Base-by-base conservation (phyloP, 495 filamentous ascomycete species). In the Talaromyces stipitatus region DNA sequence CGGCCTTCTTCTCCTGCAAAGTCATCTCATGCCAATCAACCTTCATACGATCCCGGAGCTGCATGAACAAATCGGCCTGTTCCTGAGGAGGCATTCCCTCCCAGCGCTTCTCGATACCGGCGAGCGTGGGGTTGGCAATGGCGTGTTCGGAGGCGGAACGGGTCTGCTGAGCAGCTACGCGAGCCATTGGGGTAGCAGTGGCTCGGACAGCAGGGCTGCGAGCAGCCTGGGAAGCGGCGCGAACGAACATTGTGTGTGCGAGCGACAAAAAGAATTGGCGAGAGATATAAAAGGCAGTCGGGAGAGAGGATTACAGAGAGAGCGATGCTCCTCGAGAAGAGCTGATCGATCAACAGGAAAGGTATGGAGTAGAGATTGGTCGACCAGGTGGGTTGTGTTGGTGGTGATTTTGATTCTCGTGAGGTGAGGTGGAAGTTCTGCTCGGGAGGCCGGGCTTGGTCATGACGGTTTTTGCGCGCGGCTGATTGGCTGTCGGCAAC, bases 71-170 rank as follows among this genome's bases (percentile, higher is more conserved):
- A 69, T 97, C 94, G 59, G 95, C 94, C 84, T 98, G 94, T 83
- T 98, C 94, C 79, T 95, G 89, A 56, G 92, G 90, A 33, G 91
- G 91, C 89, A 98, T 89, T 56, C 70, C 81, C 79, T 98, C 94
- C 94, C 94, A 98, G 76, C 94, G 81, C 89, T 96, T 97, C 85
- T 98, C 94, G 69, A 98, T 97, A 76, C 95, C 87, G 72, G 90
- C 89, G 60, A 98, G 85, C 28, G 91, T 96, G 63, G 95, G 94
- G 79, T 97, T 98, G 60, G 91, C 89, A 77, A 98, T 94, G 67
- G 94, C 92, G 72, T 96, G 92, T 50, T 86, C 86, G 64, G 82
- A 78, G 57, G 81, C 81, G 68, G 78, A 76, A 64, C 88, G 84
- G 62, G 76, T 78, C 74, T 88, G 84, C 66, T 82, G 71, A 61